Percentiles rank a stretch among this genome's conserved stretches.
These are phyloP conservation scores for Mucor indicus DNA, from an alignment of 371 early-diverging fungal genomes.

Conservation along the genomic window DNA sequence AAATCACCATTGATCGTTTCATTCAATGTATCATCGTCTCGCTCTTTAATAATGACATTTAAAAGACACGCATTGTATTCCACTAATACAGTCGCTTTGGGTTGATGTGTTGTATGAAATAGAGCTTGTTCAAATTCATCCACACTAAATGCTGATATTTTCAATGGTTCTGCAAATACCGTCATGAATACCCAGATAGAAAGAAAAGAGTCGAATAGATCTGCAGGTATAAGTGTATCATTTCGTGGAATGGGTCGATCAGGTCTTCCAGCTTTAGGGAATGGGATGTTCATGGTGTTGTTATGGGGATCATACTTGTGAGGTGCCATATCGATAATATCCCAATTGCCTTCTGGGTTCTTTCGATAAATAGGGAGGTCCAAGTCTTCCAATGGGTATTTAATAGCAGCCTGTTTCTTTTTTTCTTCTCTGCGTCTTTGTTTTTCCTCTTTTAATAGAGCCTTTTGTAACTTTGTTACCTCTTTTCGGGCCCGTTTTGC, in stretches of 20 bases:
- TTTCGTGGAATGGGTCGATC: slow-evolving; percentile 30
- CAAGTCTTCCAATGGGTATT: slow-evolving; percentile 64
- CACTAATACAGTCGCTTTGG: slow-evolving; percentile 31
- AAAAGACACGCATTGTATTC: slow-evolving; percentile 34
- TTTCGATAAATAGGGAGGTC: slow-evolving; percentile 54
- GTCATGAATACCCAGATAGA: slow-evolving; percentile 40
- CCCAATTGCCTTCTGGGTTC: slow-evolving; percentile 43
- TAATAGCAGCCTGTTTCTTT: slow-evolving; percentile 45
- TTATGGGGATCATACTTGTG: slow-evolving; percentile 12
- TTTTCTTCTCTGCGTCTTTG: slow-evolving; percentile 27
- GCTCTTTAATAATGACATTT: slow-evolving; percentile 46
- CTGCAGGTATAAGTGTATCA: slow-evolving; percentile 21
- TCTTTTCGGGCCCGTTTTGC: slow-evolving; percentile 46
- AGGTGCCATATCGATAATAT: slow-evolving; percentile 40
- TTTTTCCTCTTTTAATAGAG: slow-evolving; percentile 40
- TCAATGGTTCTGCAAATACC: slow-evolving; percentile 42
- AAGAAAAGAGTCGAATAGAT: slow-evolving; percentile 33
- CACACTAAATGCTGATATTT: slow-evolving; percentile 32
- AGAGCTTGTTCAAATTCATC: slow-evolving; percentile 45
- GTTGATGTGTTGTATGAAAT: slow-evolving; percentile 19
- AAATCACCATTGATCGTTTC: slow-evolving; percentile 32
- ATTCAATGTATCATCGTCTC: slow-evolving; percentile 33
- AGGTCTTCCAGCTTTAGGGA: slow-evolving; percentile 39
- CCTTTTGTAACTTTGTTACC: no score
- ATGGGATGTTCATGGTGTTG: slow-evolving; percentile 28